Conservation (phyloP, 1,139 yeast genomes). For the Taphrina pruni region DNA sequence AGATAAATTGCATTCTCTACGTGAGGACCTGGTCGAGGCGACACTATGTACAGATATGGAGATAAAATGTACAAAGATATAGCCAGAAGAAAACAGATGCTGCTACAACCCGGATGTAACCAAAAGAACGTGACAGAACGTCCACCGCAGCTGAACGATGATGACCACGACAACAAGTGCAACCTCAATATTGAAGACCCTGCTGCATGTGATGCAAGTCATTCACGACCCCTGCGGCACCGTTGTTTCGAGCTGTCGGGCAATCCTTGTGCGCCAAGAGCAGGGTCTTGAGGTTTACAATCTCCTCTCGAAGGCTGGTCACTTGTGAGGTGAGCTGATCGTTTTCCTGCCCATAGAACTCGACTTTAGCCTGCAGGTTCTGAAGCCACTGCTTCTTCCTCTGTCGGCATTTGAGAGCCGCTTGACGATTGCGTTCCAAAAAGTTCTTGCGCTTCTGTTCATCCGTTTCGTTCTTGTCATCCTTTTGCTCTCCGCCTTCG, state of each 20-base stretch:
- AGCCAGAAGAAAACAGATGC: background rate
- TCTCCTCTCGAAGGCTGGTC: constrained; percentile 63
- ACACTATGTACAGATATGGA: constrained; percentile 8
- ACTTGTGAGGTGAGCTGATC: constrained; percentile 68
- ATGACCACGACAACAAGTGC: no score
- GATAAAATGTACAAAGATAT: background rate
- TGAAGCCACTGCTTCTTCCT: constrained; percentile 88
- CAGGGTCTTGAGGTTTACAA: constrained; percentile 59
- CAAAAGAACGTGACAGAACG: no score
- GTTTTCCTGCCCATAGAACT: constrained; percentile 74
- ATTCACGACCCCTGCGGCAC: constrained; percentile 4
- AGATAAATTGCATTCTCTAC: no score
- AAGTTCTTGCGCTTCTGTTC: constrained; percentile 81
- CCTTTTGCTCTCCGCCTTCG: constrained; percentile 32
- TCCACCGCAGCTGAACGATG: no score
- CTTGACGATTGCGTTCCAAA: constrained; percentile 82
- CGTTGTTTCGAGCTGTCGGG: constrained; percentile 43
- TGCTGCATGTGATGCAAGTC: constrained; percentile 23
- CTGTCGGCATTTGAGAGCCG: constrained; percentile 94
- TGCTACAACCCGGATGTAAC: no score
- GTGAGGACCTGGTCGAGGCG: background rate
- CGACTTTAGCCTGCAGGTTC: constrained; percentile 78
- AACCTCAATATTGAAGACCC: constrained; percentile 25
- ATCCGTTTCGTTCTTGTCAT: constrained; percentile 53
- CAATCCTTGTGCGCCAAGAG: constrained; percentile 54